Evolutionary conservation across 148 eudicot species (phyloP).

Genomic region (Camellia sinensis): DNA sequence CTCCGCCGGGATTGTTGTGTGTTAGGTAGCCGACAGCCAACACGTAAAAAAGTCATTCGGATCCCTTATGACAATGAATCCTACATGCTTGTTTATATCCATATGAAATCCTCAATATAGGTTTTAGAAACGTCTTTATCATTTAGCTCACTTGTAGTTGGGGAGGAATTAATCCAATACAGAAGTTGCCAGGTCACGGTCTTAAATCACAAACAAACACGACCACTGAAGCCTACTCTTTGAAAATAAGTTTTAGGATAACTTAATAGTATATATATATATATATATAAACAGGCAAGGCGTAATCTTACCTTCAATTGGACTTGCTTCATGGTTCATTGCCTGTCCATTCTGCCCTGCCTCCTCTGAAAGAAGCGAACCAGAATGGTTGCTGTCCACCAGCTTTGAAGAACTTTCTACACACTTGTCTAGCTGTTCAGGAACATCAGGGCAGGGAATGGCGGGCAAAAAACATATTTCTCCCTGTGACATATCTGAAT

Average conservation of each 20-base stretch:
- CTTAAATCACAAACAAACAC: not conserved
- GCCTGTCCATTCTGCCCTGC: conserved; percentile 60
- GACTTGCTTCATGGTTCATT: conserved; percentile 59
- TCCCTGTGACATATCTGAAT: conserved; percentile 82
- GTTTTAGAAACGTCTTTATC: not conserved
- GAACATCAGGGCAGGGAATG: conserved; percentile 63
- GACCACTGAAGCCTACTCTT: not conserved
- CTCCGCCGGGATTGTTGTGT: no score
- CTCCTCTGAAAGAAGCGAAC: conserved; percentile 73
- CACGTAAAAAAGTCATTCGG: no score
- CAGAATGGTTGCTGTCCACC: conserved; percentile 55
- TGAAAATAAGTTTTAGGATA: not conserved
- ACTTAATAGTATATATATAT: not conserved
- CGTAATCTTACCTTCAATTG: conserved; percentile 50
- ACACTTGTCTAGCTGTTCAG: conserved; percentile 55
- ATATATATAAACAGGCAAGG: conserved; percentile 4
- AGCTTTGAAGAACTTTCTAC: conserved; percentile 50
- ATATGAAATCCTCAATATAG: not conserved
- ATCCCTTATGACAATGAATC: no score
- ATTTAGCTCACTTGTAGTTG: not conserved
- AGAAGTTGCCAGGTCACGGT: not conserved
- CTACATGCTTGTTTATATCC: not conserved
- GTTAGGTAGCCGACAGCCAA: no score
- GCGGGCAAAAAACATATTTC: conserved; percentile 84
- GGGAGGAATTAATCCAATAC: not conserved